Evolutionary conservation across 352 stramenopile species (phyloP).

Genomic region (Pythium myriotylum): DNA sequence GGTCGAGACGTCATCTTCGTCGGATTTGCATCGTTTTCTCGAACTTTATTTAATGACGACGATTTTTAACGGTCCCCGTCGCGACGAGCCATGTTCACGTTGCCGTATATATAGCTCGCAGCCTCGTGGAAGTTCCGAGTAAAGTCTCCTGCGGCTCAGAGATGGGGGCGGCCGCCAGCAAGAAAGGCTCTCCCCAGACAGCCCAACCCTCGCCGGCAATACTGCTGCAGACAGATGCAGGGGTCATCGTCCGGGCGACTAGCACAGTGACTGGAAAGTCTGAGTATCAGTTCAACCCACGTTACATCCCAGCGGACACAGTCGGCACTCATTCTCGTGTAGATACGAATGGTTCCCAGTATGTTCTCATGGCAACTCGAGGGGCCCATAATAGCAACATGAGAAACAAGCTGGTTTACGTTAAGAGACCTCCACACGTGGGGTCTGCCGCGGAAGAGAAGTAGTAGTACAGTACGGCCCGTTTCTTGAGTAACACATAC

Average conservation of each 20-base stretch:
- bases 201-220: constrained; percentile 32
- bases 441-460: background rate
- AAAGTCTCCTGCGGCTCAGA: background rate
- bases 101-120: no score
- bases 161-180: constrained; percentile 28
- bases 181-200: constrained; percentile 26
- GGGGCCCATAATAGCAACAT: constrained; percentile 46
- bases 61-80: constrained; percentile 56
- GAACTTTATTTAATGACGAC: constrained; percentile 69
- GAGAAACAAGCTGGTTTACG: constrained; percentile 60
- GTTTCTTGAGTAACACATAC: no score
- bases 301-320: constrained; percentile 15
- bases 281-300: constrained; percentile 54
- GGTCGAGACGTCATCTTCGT: constrained; percentile 62
- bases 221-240: constrained; percentile 46
- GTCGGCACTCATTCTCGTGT: background rate
- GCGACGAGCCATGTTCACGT: background rate
- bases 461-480: no score
- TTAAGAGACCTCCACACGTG: constrained; percentile 42
- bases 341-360: background rate
- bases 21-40: constrained; percentile 59
- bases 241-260: constrained; percentile 52
- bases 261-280: constrained; percentile 29
- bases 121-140: background rate
- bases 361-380: constrained; percentile 41